Evolutionary conservation across 2,329 filamentous ascomycete genomes (phyloP).

Genomic region (Trichoderma sp.): DNA sequence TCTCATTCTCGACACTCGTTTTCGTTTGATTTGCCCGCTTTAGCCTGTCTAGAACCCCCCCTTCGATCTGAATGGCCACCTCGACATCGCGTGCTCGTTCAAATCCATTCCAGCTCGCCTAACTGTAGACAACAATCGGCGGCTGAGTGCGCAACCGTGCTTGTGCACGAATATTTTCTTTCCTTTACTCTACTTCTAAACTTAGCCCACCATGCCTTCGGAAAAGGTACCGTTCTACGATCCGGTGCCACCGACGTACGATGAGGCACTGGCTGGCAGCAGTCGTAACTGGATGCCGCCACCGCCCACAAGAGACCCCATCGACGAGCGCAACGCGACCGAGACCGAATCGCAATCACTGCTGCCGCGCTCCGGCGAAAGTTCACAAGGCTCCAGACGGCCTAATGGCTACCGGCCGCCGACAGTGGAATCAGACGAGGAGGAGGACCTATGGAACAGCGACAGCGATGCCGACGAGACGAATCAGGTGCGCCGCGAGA

Average conservation of each 20-base stretch:
- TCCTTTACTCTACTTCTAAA: background rate
- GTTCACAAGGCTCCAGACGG: conserved; percentile 46
- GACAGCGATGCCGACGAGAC: conserved; percentile 58
- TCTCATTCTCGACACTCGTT: conserved; percentile 27
- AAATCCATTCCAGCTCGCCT: background rate
- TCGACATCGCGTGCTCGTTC: conserved; percentile 23
- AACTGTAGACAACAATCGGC: conserved; percentile 6
- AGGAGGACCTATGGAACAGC: conserved; percentile 58
- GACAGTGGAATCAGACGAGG: conserved; percentile 77
- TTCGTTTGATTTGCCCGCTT: conserved; percentile 5
- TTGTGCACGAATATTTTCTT: background rate
- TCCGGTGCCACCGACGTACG: conserved; percentile 50
- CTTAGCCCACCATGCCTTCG: conserved; percentile 39
- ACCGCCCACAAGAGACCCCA: conserved; percentile 39
- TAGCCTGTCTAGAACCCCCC: background rate
- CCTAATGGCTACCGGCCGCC: conserved; percentile 72
- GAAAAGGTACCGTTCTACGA: conserved; percentile 50
- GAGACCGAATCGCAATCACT: conserved; percentile 80
- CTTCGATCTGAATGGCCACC: conserved; percentile 27
- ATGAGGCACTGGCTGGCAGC: conserved; percentile 45
- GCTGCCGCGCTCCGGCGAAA: conserved; percentile 58
- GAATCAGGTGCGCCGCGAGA: conserved; percentile 73
- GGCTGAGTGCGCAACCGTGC: conserved; percentile 20
- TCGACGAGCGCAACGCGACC: conserved; percentile 65
- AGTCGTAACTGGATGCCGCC: conserved; percentile 36